A percentile compares a stretch with the other conserved stretches of the same genome.
These are phyloP conservation scores for Lablab purpureus DNA, from an alignment of 306 rosid species.

Conservation along the genomic window DNA sequence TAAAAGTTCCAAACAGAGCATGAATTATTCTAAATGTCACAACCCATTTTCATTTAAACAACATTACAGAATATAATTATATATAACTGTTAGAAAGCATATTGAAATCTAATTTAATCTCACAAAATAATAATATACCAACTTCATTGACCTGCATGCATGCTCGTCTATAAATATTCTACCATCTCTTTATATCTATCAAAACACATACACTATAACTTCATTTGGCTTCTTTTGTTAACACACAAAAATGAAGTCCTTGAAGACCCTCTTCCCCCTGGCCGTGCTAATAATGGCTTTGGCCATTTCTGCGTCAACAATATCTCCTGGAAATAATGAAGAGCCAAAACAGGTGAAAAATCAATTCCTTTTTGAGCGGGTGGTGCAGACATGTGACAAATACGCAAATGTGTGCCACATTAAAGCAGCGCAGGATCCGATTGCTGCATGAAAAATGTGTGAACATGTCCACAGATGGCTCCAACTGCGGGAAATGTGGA, in stretches of 20 bases:
- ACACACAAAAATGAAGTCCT: slow-evolving; percentile 47
- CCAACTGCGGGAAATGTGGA: slow-evolving; percentile 74
- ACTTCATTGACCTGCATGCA: background rate
- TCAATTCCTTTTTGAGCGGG: slow-evolving; percentile 44
- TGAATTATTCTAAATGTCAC: background rate
- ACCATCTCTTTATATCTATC: slow-evolving; percentile 12
- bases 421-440: slow-evolving; percentile 54
- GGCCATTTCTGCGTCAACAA: slow-evolving; percentile 44
- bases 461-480: slow-evolving; percentile 42
- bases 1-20: background rate
- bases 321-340: slow-evolving; percentile 10
- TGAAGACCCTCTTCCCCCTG: slow-evolving; percentile 48
- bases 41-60: background rate
- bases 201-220: slow-evolving; percentile 30
- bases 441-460: slow-evolving; percentile 68
- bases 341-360: slow-evolving; percentile 38
- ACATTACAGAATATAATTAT: background rate
- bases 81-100: no score
- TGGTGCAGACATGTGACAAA: slow-evolving; percentile 54
- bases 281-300: slow-evolving; percentile 53
- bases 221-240: background rate
- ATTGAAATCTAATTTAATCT: no score
- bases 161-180: slow-evolving; percentile 47
- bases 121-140: background rate
- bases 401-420: slow-evolving; percentile 52